phyloP scores from a whole-genome alignment of 2,329 filamentous ascomycete species.

The Zarea fungicola region DNA sequence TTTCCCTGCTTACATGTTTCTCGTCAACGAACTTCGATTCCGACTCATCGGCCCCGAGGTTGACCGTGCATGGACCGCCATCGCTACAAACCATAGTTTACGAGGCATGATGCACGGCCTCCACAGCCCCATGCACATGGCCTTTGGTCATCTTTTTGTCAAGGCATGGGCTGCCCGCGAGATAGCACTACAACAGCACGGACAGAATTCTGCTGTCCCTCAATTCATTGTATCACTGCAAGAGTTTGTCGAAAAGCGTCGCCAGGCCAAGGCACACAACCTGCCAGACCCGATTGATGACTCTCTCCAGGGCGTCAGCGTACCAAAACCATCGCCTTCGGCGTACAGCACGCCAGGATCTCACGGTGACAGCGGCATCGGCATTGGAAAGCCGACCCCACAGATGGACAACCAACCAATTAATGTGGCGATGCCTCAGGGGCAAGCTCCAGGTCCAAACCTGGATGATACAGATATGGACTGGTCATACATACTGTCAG shows the following conservation, averaged over 20 bases:
- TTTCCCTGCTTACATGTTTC: constrained; percentile 56
- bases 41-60: constrained; percentile 50
- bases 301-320: background rate
- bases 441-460: constrained; percentile 14
- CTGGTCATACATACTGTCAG: constrained; percentile 43
- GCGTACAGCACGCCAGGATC: constrained; percentile 17
- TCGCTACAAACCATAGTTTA: constrained; percentile 49
- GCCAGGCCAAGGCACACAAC: constrained; percentile 26
- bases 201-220: constrained; percentile 38
- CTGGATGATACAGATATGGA: constrained; percentile 38
- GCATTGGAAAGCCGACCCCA: background rate
- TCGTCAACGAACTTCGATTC: constrained; percentile 50
- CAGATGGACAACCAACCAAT: background rate
- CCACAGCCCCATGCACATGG: constrained; percentile 51
- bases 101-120: constrained; percentile 44
- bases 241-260: constrained; percentile 36
- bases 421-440: background rate
- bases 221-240: constrained; percentile 43
- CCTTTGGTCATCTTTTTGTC: constrained; percentile 53
- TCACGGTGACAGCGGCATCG: constrained; percentile 10
- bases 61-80: constrained; percentile 54
- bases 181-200: constrained; percentile 39
- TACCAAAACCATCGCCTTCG: constrained; percentile 3
- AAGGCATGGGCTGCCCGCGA: constrained; percentile 59
- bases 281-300: constrained; percentile 11